Percentiles rank a stretch among this genome's conserved stretches.
These are phyloP conservation scores for Brassica cretica DNA, from an alignment of 345 rosid genomes.

Conservation along the genomic window DNA sequence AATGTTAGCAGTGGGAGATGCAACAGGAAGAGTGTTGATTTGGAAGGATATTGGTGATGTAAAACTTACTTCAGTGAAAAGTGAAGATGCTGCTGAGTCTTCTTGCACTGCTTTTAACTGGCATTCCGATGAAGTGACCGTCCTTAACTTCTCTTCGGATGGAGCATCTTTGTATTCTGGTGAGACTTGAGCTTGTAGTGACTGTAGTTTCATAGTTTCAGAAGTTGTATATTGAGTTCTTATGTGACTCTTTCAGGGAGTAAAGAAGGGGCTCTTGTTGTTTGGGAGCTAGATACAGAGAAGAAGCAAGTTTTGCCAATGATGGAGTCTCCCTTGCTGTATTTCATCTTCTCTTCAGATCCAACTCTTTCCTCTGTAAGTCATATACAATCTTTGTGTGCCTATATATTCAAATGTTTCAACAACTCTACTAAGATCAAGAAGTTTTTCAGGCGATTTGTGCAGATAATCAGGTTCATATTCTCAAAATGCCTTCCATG, in stretches of 20 bases:
- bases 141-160: background rate
- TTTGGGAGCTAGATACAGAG: background rate
- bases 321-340: background rate
- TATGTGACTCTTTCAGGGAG: background rate
- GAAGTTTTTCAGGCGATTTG: slow-evolving; percentile 54
- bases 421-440: background rate
- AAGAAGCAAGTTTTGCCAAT: background rate
- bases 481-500: slow-evolving; percentile 85
- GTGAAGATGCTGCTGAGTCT: background rate
- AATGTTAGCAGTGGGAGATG: background rate
- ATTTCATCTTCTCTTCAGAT: background rate
- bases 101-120: background rate
- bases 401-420: background rate
- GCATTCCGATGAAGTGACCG: background rate
- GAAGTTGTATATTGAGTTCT: background rate
- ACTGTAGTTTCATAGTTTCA: background rate
- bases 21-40: background rate
- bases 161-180: background rate
- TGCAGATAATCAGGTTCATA: slow-evolving; percentile 95
- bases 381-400: background rate
- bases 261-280: background rate
- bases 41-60: background rate
- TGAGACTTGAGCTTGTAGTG: background rate
- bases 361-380: background rate
- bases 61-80: background rate